phyloP scores from a whole-genome alignment of 1,139 yeast species.

The Blastobotrys arbuscula region DNA sequence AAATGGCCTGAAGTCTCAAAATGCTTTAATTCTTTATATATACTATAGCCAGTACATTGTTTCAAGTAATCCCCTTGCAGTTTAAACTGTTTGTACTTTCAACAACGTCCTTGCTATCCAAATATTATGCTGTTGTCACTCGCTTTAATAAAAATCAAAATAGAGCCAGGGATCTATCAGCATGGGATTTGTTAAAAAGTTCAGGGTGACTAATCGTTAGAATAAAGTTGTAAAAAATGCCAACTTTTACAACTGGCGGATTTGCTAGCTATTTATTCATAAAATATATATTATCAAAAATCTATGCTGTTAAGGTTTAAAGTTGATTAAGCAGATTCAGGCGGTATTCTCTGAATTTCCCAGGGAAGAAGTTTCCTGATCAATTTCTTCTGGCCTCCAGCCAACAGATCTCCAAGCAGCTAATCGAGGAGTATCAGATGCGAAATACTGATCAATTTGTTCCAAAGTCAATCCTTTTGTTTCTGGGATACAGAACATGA shows the following conservation, averaged over 20 bases:
- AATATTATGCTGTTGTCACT: no score
- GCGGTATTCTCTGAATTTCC: conserved; percentile 6
- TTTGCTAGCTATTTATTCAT: no score
- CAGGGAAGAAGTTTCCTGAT: conserved; percentile 5
- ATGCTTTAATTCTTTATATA: no score
- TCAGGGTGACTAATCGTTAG: no score
- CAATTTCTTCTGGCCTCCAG: conserved; percentile 7
- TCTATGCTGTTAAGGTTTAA: not conserved
- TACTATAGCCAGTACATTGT: no score
- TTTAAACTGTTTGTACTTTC: no score
- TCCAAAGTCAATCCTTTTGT: conserved; percentile 55
- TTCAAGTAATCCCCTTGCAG: no score
- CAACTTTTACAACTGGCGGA: no score
- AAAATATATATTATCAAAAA: no score
- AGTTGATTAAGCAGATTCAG: not conserved
- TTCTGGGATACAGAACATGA: conserved; percentile 48
- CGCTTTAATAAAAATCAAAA: not conserved
- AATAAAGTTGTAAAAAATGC: not conserved
- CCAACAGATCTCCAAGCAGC: conserved; percentile 27
- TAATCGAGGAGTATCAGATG: conserved; percentile 22
- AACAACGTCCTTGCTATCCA: no score
- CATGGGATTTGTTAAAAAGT: not conserved
- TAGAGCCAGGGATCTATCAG: not conserved
- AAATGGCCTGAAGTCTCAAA: no score
- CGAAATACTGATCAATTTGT: conserved; percentile 50